phyloP scores from a whole-genome alignment of 1,139 yeast species.

The Pichia terricola region DNA sequence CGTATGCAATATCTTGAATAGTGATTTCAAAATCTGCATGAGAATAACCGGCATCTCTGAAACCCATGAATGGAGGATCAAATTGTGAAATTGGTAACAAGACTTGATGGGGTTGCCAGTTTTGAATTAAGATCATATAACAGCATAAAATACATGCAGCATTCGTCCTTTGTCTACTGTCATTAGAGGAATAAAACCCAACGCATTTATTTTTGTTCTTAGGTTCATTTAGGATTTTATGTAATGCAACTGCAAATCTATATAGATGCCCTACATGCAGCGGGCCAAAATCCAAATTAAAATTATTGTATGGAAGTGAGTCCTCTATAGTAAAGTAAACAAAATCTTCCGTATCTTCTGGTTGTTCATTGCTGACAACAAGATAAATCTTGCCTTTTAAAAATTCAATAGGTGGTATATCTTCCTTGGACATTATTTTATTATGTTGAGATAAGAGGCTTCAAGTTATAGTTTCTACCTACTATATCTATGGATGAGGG shows the following conservation, averaged over 20 bases:
- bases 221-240: constrained; percentile 81
- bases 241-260: constrained; percentile 89
- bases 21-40: constrained; percentile 89
- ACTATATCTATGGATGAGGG: background rate
- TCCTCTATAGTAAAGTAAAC: constrained; percentile 92
- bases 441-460: too few species aligned
- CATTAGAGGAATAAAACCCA: constrained; percentile 77
- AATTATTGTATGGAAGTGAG: constrained; percentile 80
- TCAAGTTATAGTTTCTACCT: background rate
- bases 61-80: constrained; percentile 89
- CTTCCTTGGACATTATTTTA: constrained; percentile 3
- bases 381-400: constrained; percentile 59
- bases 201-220: constrained; percentile 81
- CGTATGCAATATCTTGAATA: constrained; percentile 91
- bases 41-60: constrained; percentile 95
- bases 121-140: constrained; percentile 89
- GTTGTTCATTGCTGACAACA: constrained; percentile 78
- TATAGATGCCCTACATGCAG: constrained; percentile 86
- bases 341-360: constrained; percentile 63
- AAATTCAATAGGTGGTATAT: constrained; percentile 27
- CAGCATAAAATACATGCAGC: constrained; percentile 92
- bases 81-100: constrained; percentile 88
- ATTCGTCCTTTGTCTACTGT: constrained; percentile 76
- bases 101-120: constrained; percentile 98
- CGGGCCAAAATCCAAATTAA: constrained; percentile 95